Evolutionary conservation across 208 protist species (phyloP).

Genomic region (Acanthamoeba divionensis): DNA sequence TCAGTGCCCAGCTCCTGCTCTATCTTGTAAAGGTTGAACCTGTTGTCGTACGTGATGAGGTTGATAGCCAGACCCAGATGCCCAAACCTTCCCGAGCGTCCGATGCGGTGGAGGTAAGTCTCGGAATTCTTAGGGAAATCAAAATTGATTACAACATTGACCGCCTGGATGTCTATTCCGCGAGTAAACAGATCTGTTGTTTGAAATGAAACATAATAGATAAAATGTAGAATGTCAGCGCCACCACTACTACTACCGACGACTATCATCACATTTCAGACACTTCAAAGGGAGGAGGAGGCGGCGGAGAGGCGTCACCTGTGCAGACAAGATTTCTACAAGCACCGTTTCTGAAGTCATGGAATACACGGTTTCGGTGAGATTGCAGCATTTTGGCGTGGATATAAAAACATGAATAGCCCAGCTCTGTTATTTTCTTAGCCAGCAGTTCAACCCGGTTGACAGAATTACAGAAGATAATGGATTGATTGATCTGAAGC

Average conservation of each 20-base stretch:
- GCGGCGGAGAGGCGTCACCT: constrained; percentile 51
- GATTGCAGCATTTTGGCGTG: constrained; percentile 98
- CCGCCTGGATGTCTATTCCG: constrained; percentile 98
- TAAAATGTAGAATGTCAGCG: not conserved
- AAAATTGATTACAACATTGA: constrained; percentile 99
- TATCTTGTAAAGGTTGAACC: constrained; percentile 88
- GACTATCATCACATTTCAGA: not conserved
- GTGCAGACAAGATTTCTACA: constrained; percentile 98
- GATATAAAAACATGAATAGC: constrained; percentile 98
- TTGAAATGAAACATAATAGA: not conserved
- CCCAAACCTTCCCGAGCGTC: constrained; percentile 90
- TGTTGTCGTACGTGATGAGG: constrained; percentile 95
- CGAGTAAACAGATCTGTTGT: constrained; percentile 96
- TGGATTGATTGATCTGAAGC: constrained; percentile 99
- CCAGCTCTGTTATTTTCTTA: constrained; percentile 98
- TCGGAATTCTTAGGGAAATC: constrained; percentile 98
- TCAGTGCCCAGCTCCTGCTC: constrained; percentile 98
- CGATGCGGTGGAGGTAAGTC: constrained; percentile 94
- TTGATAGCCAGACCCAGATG: constrained; percentile 98
- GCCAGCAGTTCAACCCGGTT: constrained; percentile 98
- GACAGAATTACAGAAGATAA: constrained; percentile 99
- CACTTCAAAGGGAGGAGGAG: not conserved
- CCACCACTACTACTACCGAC: not conserved
- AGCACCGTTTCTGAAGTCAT: constrained; percentile 96
- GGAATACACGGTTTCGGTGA: constrained; percentile 97